A percentile compares a stretch with the other conserved stretches of the same genome.
phyloP scores from a whole-genome alignment of 2,329 filamentous ascomycete genomes.

The Curvularia hawaiiensis region DNA sequence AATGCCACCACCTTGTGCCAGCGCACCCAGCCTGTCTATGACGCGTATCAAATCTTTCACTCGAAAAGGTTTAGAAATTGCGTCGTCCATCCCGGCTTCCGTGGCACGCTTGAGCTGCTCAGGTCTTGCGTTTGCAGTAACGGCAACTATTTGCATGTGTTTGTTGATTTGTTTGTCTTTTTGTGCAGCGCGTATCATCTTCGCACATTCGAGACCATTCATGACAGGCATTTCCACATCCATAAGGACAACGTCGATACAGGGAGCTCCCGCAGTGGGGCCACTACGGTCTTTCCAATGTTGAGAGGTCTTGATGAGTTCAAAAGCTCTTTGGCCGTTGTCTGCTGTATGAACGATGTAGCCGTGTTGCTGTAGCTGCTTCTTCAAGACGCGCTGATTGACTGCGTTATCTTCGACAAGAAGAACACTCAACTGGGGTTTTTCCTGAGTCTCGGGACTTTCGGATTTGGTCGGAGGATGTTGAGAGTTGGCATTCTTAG shows the following conservation, averaged over 20 bases:
- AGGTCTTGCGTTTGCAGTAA: constrained; percentile 36
- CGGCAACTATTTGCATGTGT: constrained; percentile 31
- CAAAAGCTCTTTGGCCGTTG: constrained; percentile 34
- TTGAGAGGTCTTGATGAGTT: constrained; percentile 15
- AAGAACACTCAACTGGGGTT: constrained; percentile 11
- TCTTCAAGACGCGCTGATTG: constrained; percentile 35
- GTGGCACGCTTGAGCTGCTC: constrained; percentile 28
- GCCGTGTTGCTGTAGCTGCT: constrained; percentile 29
- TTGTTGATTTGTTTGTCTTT: constrained; percentile 11
- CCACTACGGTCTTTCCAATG: not conserved
- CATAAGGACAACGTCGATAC: constrained; percentile 21
- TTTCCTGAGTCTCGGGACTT: not conserved
- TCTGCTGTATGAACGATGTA: constrained; percentile 31
- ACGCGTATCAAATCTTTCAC: constrained; percentile 5
- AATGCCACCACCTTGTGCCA: not conserved
- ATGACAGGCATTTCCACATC: constrained; percentile 44
- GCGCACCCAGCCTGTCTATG: constrained; percentile 1
- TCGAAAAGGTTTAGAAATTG: constrained; percentile 7
- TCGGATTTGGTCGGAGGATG: not conserved
- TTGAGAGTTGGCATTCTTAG: not conserved
- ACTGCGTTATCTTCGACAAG: constrained; percentile 42
- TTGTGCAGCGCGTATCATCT: constrained; percentile 24
- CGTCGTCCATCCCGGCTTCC: constrained; percentile 9
- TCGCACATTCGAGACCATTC: constrained; percentile 31
- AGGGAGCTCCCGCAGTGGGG: not conserved